phyloP scores from a whole-genome alignment of 805 yeast species.

The Babjeviella inositovora region DNA sequence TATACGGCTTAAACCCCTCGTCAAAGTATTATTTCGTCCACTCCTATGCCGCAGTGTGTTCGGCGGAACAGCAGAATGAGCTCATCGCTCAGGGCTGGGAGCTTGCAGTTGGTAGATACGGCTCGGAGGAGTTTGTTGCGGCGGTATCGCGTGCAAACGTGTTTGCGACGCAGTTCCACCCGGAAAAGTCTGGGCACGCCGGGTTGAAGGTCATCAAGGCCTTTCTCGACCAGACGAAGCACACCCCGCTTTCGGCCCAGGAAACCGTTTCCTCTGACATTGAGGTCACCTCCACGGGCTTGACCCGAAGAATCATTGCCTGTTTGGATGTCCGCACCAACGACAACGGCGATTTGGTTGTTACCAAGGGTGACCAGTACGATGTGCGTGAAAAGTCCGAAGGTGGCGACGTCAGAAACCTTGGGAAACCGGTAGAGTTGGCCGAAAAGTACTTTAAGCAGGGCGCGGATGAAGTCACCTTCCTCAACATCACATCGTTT shows the following conservation, averaged over 20 bases:
- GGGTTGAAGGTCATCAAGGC: conserved; percentile 67
- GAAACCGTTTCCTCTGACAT: conserved; percentile 2
- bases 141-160: conserved; percentile 65
- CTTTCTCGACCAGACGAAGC: conserved; percentile 37
- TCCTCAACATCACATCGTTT: conserved; percentile 88
- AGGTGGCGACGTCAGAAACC: conserved; percentile 61
- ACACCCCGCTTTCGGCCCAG: conserved; percentile 6
- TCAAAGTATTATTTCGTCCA: conserved; percentile 89
- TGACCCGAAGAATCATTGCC: conserved; percentile 86
- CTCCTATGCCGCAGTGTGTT: conserved; percentile 71
- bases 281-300: conserved; percentile 27
- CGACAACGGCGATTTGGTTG: conserved; percentile 90
- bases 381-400: conserved; percentile 73
- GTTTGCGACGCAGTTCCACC: conserved; percentile 96
- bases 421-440: conserved; percentile 92
- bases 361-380: conserved; percentile 97
- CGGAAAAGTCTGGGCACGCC: conserved; percentile 92
- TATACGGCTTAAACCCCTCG: conserved; percentile 50
- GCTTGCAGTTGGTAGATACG: conserved; percentile 58
- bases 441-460: conserved; percentile 83
- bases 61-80: conserved; percentile 13
- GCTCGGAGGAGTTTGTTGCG: conserved; percentile 67
- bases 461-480: conserved; percentile 96
- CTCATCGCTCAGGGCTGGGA: conserved; percentile 41
- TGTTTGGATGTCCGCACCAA: conserved; percentile 95